Percentiles rank a stretch among this genome's conserved stretches.
Evolutionary conservation across 192 early-diverging fungal genomes (phyloP).

Genomic region (Podila epigama): DNA sequence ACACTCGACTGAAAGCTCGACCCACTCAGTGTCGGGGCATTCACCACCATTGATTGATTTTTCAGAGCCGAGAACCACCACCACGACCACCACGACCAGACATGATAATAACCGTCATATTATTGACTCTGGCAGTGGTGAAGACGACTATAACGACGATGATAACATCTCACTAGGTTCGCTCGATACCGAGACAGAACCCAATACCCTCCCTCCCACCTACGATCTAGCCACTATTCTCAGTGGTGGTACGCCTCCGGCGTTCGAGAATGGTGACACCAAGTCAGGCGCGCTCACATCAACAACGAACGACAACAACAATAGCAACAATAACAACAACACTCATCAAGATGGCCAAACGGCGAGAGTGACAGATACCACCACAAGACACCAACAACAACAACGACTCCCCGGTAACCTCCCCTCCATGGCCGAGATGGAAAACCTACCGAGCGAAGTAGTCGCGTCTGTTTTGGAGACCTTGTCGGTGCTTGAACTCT

Average conservation of each 20-base stretch:
- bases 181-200: slow-evolving; percentile 22
- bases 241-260: slow-evolving; percentile 19
- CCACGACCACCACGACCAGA: not conserved
- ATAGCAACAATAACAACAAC: not conserved
- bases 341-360: not conserved
- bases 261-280: not conserved
- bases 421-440: slow-evolving; percentile 48
- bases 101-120: not conserved
- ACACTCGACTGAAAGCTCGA: no score
- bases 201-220: slow-evolving; percentile 32
- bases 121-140: slow-evolving; percentile 1
- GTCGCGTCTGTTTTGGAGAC: slow-evolving; percentile 46
- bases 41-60: not conserved
- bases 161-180: slow-evolving; percentile 45
- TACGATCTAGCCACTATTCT: slow-evolving; percentile 41
- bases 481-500: slow-evolving; percentile 39
- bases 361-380: not conserved
- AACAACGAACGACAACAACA: not conserved
- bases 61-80: not conserved
- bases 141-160: slow-evolving; percentile 19
- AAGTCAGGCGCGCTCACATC: not conserved
- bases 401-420: slow-evolving; percentile 31
- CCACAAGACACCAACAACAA: not conserved
- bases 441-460: slow-evolving; percentile 49
- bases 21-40: no score